Base-by-base conservation (phyloP, 805 yeast genomes). In the Wickerhamomyces ciferrii region DNA sequence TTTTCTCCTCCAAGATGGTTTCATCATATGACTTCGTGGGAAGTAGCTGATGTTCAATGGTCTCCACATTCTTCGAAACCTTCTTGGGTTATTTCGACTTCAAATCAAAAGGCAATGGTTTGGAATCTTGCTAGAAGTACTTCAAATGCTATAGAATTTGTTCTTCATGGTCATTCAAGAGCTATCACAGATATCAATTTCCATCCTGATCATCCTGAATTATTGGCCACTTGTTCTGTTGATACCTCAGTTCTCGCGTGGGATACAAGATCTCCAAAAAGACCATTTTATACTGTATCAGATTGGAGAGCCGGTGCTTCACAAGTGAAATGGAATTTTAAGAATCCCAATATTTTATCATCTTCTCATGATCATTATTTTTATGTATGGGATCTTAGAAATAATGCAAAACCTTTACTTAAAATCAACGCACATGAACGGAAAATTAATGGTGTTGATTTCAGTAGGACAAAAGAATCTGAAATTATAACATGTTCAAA, bases 41-140 rank as follows among this genome's bases (percentile, higher is more conserved):
- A 94, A 63, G 99, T 94, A 3, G 97, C 99, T 0, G 97, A 92
- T 62, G 97, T 92, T 2, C 98, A 94, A 64, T 94, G 99, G 98
- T 87, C 95, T 2, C 97, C 97, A 0, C 97, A 94, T 61, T 72
- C 76, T 6, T 75, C 83, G 2, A 87, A 87, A 53, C 92, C 96
- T 1, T 74, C 84, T 6, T 91, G 97, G 96, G 88, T 94, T 39
- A 84, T 92, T 1, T 87, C 96, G 0, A 89, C 98, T 0, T 85
- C 96, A 2, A 94, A 92, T 63, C 99, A 92, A 61, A 92, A 92
- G 67, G 98, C 96, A 1, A 72, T 94, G 59, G 79, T 94, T 5
- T 94, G 99, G 99, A 92, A 94, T 65, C 66, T 94, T 49, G 81
- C 87, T 1, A 68, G 92, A 52, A 63, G 67, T 21, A 83, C 88